Evolutionary conservation across 192 early-diverging fungal species (phyloP).

Genomic region (Coemansia sp.): DNA sequence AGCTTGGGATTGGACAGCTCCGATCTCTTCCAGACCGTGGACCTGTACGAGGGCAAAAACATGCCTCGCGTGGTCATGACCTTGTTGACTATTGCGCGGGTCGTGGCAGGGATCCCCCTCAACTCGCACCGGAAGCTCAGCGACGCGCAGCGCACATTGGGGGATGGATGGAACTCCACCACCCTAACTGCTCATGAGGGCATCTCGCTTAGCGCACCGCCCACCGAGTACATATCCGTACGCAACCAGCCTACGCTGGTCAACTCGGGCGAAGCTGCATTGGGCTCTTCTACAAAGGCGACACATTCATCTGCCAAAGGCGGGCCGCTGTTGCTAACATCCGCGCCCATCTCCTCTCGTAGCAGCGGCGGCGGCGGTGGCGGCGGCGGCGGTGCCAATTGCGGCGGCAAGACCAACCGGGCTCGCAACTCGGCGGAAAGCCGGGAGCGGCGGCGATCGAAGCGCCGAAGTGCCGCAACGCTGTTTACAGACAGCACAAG

Average conservation of each 20-base stretch:
- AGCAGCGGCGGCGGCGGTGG: conserved; percentile 4
- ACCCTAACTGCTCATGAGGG: conserved; percentile 21
- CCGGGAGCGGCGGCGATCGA: conserved; percentile 32
- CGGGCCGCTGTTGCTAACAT: not conserved
- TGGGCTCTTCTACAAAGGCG: not conserved
- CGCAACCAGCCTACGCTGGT: conserved; percentile 38
- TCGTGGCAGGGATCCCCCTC: conserved; percentile 51
- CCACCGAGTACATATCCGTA: conserved; percentile 12
- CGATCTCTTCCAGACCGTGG: conserved; percentile 75
- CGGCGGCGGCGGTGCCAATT: no score
- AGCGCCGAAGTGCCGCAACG: conserved; percentile 39
- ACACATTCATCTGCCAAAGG: not conserved
- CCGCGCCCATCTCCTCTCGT: not conserved
- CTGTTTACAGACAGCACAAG: conserved; percentile 23
- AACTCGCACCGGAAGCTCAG: conserved; percentile 32
- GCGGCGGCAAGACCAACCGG: no score
- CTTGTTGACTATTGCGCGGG: conserved; percentile 62
- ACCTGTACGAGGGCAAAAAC: conserved; percentile 76
- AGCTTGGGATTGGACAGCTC: conserved; percentile 67
- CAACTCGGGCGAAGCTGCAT: not conserved
- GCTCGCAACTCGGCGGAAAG: no score
- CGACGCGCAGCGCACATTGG: conserved; percentile 25
- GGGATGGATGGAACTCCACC: conserved; percentile 38
- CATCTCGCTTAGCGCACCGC: not conserved
- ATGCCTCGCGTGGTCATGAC: conserved; percentile 72